A percentile compares a stretch with the other conserved stretches of the same genome.
Conservation (phyloP, 345 rosid species). For the Gossypium turneri region DNA sequence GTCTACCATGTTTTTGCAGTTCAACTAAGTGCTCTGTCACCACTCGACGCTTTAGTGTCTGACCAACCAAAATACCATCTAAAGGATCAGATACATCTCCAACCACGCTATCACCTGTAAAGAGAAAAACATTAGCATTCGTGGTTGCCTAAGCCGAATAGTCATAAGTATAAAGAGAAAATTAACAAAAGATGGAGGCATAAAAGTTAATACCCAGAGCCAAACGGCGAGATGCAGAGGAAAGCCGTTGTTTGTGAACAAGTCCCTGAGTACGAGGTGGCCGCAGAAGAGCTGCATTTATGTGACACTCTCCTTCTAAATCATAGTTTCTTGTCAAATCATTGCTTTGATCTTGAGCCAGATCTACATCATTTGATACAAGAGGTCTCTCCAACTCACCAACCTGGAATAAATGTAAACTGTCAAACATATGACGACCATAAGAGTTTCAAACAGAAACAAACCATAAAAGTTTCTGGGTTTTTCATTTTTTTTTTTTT, state of each 20-base stretch:
- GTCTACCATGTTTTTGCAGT: conserved; percentile 33
- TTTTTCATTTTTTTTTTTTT: background rate
- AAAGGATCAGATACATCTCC: conserved; percentile 51
- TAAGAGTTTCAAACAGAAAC: background rate
- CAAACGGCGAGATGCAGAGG: conserved; percentile 41
- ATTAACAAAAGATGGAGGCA: conserved; percentile 9
- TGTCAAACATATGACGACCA: conserved; percentile 14
- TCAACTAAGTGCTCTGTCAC: conserved; percentile 35
- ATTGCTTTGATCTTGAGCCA: conserved; percentile 44
- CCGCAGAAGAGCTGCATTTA: conserved; percentile 51
- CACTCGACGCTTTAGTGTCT: conserved; percentile 52
- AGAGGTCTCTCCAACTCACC: conserved; percentile 75
- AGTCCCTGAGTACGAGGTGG: conserved; percentile 49
- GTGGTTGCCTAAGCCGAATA: background rate
- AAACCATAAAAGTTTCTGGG: background rate
- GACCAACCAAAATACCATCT: conserved; percentile 53
- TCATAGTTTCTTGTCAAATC: conserved; percentile 53
- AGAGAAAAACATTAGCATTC: conserved; percentile 6
- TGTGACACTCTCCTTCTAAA: conserved; percentile 60
- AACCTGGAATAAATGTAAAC: conserved; percentile 27
- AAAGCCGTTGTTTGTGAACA: conserved; percentile 60
- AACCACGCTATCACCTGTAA: conserved; percentile 56
- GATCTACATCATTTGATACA: conserved; percentile 44
- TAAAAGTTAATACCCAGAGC: conserved; percentile 35
- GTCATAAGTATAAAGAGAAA: conserved; percentile 13